These are phyloP conservation scores for Fusarium humuli DNA, from an alignment of 2,329 filamentous ascomycete species.

Conservation along the genomic window DNA sequence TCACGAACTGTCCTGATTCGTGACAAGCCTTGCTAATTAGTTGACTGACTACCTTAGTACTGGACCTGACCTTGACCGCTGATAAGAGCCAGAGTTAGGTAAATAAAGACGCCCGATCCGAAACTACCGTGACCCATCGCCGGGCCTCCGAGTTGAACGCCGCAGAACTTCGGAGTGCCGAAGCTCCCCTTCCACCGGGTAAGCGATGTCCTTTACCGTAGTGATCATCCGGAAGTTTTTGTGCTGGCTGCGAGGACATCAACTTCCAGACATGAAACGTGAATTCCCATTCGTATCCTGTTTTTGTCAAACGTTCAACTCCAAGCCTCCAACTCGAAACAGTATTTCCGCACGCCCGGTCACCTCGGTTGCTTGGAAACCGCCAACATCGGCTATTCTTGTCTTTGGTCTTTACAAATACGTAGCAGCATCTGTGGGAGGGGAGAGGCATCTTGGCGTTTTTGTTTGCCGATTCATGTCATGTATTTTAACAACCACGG, in stretches of 20 bases:
- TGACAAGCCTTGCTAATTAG: not conserved
- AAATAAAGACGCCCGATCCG: slow-evolving; percentile 21
- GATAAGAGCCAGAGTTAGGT: not conserved
- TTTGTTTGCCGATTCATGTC: slow-evolving; percentile 22
- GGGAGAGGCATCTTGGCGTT: slow-evolving; percentile 6
- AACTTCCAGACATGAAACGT: slow-evolving; percentile 20
- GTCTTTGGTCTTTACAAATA: slow-evolving; percentile 6
- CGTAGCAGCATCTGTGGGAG: not conserved
- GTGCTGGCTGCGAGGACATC: slow-evolving; percentile 2
- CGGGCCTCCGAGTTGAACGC: slow-evolving; percentile 36
- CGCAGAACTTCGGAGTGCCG: slow-evolving; percentile 42
- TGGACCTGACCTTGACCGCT: not conserved
- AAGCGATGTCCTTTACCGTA: slow-evolving; percentile 11
- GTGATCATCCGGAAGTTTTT: slow-evolving; percentile 8
- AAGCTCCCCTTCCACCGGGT: slow-evolving; percentile 43
- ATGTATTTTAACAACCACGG: not conserved
- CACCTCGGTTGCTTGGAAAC: slow-evolving; percentile 35
- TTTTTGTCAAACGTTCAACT: slow-evolving; percentile 4
- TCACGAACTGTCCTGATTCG: not conserved
- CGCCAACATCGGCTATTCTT: slow-evolving; percentile 33
- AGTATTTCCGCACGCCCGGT: slow-evolving; percentile 44
- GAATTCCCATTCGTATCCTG: slow-evolving; percentile 8
- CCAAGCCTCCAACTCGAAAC: slow-evolving; percentile 1
- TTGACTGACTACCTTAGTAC: not conserved
- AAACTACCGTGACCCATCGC: slow-evolving; percentile 40